These are phyloP conservation scores for Chrysoporthe cubensis DNA, from an alignment of 2,329 filamentous ascomycete genomes.

Conservation along the genomic window DNA sequence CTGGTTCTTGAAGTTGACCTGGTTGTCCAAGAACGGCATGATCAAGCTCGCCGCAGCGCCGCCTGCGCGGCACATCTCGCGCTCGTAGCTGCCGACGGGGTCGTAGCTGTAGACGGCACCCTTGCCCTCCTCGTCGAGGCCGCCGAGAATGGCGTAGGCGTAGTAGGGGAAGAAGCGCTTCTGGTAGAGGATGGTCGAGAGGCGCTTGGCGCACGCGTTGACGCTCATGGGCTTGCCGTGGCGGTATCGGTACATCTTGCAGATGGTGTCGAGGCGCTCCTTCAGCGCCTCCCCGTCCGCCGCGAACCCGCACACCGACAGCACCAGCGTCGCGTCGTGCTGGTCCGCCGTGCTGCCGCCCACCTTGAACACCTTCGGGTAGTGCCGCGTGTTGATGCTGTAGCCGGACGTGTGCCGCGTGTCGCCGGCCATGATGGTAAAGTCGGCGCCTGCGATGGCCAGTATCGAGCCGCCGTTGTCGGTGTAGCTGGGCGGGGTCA, in stretches of 20 bases:
- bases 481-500: slow-evolving; percentile 71
- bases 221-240: slow-evolving; percentile 96
- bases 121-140: slow-evolving; percentile 90
- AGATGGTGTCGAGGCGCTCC: slow-evolving; percentile 89
- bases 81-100: slow-evolving; percentile 95
- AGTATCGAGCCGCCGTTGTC: slow-evolving; percentile 98
- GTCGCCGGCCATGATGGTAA: slow-evolving; percentile 96
- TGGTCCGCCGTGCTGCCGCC: slow-evolving; percentile 87
- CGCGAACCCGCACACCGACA: slow-evolving; percentile 94
- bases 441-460: slow-evolving; percentile 90
- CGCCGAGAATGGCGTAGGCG: slow-evolving; percentile 89
- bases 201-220: slow-evolving; percentile 89
- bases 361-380: slow-evolving; percentile 96
- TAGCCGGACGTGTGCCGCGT: slow-evolving; percentile 95
- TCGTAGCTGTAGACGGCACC: slow-evolving; percentile 98
- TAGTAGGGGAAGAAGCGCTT: slow-evolving; percentile 99
- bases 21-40: slow-evolving; percentile 99
- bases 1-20: slow-evolving; percentile 99
- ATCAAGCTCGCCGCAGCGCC: slow-evolving; percentile 93
- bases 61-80: slow-evolving; percentile 92
- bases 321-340: slow-evolving; percentile 81
- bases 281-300: slow-evolving; percentile 93
- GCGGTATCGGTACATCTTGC: slow-evolving; percentile 99
- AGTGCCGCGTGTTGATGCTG: slow-evolving; percentile 97
- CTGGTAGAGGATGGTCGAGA: slow-evolving; percentile 93